Evolutionary conservation across 1,284 basidiomycete species (phyloP).

Genomic region (Stygiomarasmius scandens): DNA sequence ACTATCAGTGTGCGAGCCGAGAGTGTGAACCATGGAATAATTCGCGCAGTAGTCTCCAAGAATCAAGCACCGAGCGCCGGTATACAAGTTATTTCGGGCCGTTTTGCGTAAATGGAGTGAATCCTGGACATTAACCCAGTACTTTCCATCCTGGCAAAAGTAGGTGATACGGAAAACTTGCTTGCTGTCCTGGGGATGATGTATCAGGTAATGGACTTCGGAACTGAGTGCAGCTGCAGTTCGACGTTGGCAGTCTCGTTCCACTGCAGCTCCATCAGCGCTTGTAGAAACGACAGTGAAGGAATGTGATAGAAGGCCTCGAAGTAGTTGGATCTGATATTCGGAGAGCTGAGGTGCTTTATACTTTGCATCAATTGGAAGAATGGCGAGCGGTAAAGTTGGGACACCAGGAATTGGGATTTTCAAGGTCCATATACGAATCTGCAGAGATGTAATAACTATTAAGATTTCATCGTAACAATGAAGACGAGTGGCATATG

Average conservation of each 20-base stretch:
- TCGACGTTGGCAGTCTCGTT: conserved; percentile 22
- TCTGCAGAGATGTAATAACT: conserved; percentile 11
- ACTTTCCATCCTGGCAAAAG: conserved; percentile 3
- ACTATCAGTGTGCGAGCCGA: conserved; percentile 11
- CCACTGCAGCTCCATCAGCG: conserved; percentile 23
- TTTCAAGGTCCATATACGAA: conserved; percentile 26
- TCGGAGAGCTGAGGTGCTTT: conserved; percentile 15
- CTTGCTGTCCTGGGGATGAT: conserved; percentile 9
- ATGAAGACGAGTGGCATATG: neutral
- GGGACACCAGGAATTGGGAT: conserved; percentile 25
- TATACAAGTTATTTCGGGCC: conserved; percentile 19
- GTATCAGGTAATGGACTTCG: conserved; percentile 12
- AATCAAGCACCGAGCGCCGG: conserved; percentile 19
- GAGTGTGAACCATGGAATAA: conserved; percentile 16
- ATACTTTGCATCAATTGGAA: conserved; percentile 19
- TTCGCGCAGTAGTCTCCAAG: conserved; percentile 18
- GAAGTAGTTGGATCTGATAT: conserved; percentile 1
- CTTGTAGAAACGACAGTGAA: conserved; percentile 16
- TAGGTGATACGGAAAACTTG: conserved; percentile 10
- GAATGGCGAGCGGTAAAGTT: conserved; percentile 24
- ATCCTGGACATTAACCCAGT: conserved; percentile 22
- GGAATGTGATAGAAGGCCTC: neutral
- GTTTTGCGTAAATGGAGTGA: conserved; percentile 24
- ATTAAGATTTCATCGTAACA: neutral
- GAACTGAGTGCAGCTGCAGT: conserved; percentile 7